Evolutionary conservation across 768 basidiomycete species (phyloP), one percentile per base, ranked within the genome.

Genomic region (Podaxis carcinomalis): DNA sequence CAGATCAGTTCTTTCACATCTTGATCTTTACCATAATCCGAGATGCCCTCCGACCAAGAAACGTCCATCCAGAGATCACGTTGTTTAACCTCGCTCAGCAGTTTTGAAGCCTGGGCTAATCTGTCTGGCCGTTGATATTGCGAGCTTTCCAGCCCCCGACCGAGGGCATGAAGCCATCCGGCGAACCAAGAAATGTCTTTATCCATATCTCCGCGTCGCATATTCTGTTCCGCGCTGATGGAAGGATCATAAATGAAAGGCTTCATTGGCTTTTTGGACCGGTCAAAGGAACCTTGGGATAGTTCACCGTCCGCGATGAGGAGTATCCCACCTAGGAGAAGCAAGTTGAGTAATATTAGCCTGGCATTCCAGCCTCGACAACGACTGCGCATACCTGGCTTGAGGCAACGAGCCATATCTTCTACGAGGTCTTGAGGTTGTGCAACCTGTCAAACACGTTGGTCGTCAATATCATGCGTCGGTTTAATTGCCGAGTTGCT

Each of bases 41-140:
- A 21, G n/a, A 35, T 10, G 13, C 37, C 36, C 36, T 54, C 52
- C 52, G 52, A 54, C 36, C 32, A 39, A 13, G 52, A 56, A 56
- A 56, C 54, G 25, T 56, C 54, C 52, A 37, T 54, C 52, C 52
- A 54, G 36, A 54, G 5, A 39, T 54, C 52, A 9, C 37, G 32
- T 5, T 40, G 21, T 23, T 36, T 39, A 7, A 54, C 35, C 5
- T 54, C n/a, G 9, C 14, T 37, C 35, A 54, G 37, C 4, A 37
- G n/a, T 5, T 14, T 54, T 5, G 52, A 54, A 19, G 16, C 3
- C 36, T 21, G 6, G 13, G 52, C 52, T 2, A 54, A 21, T 39
- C 37, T 54, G 19, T 54, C 52, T 6, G 36, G 36, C 9, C 36
- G 35, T 37, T 37, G 19, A 11, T 54, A 54, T 21, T 37, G 28